Evolutionary conservation across 495 filamentous ascomycete species (phyloP).

Genomic region (Schizothecium vesticola): DNA sequence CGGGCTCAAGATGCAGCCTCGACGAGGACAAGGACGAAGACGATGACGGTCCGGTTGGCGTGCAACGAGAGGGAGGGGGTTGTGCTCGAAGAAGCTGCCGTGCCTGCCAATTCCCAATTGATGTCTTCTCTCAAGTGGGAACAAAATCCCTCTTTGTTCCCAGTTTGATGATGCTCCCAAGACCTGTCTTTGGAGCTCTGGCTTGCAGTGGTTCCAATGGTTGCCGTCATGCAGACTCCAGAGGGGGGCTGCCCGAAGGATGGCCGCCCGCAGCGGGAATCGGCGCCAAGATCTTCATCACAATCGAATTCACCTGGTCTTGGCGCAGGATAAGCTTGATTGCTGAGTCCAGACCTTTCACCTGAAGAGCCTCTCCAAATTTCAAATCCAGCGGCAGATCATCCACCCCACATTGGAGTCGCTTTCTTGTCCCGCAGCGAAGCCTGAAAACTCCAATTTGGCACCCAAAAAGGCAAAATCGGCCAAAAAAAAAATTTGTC

Average conservation of each 20-base stretch:
- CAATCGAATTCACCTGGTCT: not conserved
- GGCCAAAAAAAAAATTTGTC: too few relatives aligned
- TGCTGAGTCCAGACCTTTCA: not conserved
- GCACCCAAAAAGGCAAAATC: not conserved
- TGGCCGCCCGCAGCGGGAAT: not conserved
- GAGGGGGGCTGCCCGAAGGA: not conserved
- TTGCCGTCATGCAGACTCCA: not conserved
- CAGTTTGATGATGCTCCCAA: not conserved
- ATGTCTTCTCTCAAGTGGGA: not conserved
- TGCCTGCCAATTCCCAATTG: too few relatives aligned
- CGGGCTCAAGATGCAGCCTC: not conserved
- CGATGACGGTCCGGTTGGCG: not conserved
- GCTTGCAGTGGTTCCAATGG: not conserved
- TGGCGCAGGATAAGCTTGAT: not conserved
- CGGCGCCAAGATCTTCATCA: not conserved
- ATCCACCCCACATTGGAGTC: not conserved
- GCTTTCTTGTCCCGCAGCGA: not conserved
- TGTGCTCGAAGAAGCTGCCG: not conserved
- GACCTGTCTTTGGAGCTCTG: too few relatives aligned
- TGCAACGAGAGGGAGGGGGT: not conserved
- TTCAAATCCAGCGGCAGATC: not conserved
- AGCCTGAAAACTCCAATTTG: not conserved
- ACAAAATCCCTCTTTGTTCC: not conserved
- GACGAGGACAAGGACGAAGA: not conserved
- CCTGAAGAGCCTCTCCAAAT: not conserved